Percentiles rank a stretch among this genome's conserved stretches.
phyloP scores from a whole-genome alignment of 805 yeast species.

The Kuraishia molischiana region DNA sequence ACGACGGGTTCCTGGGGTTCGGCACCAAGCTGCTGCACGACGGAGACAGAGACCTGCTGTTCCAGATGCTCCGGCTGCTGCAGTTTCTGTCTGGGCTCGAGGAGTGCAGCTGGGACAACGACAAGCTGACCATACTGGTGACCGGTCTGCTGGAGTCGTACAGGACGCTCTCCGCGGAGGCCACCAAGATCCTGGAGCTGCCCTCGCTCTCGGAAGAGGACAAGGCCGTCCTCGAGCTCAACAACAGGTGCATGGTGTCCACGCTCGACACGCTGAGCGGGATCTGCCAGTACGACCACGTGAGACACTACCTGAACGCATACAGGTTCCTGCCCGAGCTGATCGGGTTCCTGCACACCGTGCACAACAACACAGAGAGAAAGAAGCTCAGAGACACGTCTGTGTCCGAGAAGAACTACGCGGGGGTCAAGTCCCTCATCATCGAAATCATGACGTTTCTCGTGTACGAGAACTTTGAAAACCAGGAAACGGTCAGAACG shows the following conservation, averaged over 20 bases:
- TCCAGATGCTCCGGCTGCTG: constrained; percentile 10
- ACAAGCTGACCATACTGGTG: constrained; percentile 25
- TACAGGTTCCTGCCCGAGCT: constrained; percentile 26
- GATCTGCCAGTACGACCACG: constrained; percentile 28
- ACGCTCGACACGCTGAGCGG: constrained; percentile 32
- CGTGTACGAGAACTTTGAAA: constrained; percentile 35
- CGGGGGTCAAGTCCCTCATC: constrained; percentile 54
- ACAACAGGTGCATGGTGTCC: constrained; percentile 7
- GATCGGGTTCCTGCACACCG: constrained; percentile 24
- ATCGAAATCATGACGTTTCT: constrained; percentile 59
- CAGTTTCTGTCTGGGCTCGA: constrained; percentile 28
- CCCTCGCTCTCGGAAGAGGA: constrained; percentile 16
- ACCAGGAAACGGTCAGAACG: constrained; percentile 62
- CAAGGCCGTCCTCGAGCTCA: constrained; percentile 7
- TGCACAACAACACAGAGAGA: constrained; percentile 31
- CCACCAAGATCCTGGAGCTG: constrained; percentile 14
- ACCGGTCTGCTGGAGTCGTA: constrained; percentile 31
- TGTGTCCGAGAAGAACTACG: constrained; percentile 31
- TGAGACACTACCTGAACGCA: constrained; percentile 29
- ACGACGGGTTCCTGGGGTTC: constrained; percentile 23
- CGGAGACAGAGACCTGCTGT: background rate
- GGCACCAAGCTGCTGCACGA: constrained; percentile 6
- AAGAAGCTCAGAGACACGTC: constrained; percentile 17
- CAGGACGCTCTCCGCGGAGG: constrained; percentile 9
- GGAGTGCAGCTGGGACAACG: constrained; percentile 28